Evolutionary conservation across 2,329 filamentous ascomycete species (phyloP), one percentile per base, ranked within the genome.

Genomic region (Incumbomyces delicatus): DNA sequence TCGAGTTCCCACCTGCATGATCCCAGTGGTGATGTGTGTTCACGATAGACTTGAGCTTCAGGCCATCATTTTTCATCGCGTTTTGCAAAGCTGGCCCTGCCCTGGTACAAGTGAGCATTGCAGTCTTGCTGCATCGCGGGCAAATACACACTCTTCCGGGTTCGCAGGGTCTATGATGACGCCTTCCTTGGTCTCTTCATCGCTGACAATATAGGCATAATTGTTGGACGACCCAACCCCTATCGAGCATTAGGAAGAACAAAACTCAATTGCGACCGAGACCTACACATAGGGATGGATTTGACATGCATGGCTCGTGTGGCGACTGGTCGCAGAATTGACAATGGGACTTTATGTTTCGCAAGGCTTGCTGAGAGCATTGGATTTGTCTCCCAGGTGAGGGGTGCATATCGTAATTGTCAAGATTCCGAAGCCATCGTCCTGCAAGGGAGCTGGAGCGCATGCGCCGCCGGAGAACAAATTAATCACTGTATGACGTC

Each of bases 11-110:
- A 53, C 92, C 92, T 1, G 92, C 83, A 66, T 98, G 92, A 57
- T 98, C 92, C 73, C 83, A 83, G 63, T 98, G 92, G 63, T 96
- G 90, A 61, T 98, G 92, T 1, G 92, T 98, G 63, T 98, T 98
- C 59, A 96, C 81, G 61, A 98, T 94, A 41, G 82, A 85, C 18
- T 77, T 88, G 52, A 98, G 69, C 57, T 94, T 89, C 61, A 95
- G 87, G 56, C 78, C 77, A 13, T 83, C 82, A 17, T 72, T 69
- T 34, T 80, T 68, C 5, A 86, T 82, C 50, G 85, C 81, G 54
- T 88, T 75, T 62, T 90, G 82, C 44, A 98, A 67, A 8, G 75
- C 71, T 11, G 80, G 78, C 2, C 76, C 63, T 33, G 36, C 36
- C 33, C 44, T 46, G 13, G 6, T 10, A 10, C 2, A 2, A 5